Evolutionary conservation across 768 basidiomycete genomes (phyloP).

Genomic region (Suillus plorans): DNA sequence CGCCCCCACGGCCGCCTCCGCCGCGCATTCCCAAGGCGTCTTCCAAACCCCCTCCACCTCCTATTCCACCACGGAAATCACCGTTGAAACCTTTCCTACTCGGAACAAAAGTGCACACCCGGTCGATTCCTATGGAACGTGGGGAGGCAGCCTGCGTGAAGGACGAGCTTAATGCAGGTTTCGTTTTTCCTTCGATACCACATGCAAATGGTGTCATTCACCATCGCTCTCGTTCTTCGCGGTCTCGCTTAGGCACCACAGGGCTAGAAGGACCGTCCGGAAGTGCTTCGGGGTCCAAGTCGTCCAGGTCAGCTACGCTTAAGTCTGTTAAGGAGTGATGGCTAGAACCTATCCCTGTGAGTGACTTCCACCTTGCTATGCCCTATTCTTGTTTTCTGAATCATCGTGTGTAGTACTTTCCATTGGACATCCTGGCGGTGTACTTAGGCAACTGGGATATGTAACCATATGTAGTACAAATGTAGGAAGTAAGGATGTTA

Average conservation of each 20-base stretch:
- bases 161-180: constrained; percentile 40
- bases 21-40: constrained; percentile 7
- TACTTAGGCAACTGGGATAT: not conserved
- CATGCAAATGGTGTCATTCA: constrained; percentile 4
- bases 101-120: constrained; percentile 28
- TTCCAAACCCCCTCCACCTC: not conserved
- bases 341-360: not conserved
- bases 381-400: not conserved
- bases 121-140: constrained; percentile 34
- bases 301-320: constrained; percentile 9
- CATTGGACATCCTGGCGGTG: not conserved
- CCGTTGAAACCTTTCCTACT: constrained; percentile 22
- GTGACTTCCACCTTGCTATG: not conserved
- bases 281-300: not conserved
- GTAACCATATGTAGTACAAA: not conserved
- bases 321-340: constrained; percentile 5
- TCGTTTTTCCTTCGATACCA: constrained; percentile 40
- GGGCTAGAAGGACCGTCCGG: constrained; percentile 3
- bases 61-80: not conserved
- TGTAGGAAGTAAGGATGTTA: not conserved
- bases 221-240: constrained; percentile 15
- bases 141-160: constrained; percentile 38
- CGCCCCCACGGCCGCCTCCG: not conserved
- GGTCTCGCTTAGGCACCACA: not conserved
- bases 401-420: not conserved